A percentile compares a stretch with the other conserved stretches of the same genome.
Evolutionary conservation across 192 early-diverging fungal species (phyloP).

Genomic region (Umbelopsis sp.): DNA sequence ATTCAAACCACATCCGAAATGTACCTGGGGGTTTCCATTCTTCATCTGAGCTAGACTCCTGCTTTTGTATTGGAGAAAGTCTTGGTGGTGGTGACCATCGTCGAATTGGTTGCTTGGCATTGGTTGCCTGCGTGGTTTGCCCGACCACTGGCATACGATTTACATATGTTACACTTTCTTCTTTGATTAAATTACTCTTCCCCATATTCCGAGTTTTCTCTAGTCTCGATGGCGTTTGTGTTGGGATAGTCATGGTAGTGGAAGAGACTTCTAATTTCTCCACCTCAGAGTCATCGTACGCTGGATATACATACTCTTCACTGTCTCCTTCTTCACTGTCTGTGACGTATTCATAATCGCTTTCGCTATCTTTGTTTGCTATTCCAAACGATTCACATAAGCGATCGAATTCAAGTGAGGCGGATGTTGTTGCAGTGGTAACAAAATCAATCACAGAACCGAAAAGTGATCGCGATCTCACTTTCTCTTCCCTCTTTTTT

Average conservation of each 20-base stretch:
- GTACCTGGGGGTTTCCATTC: conserved; percentile 18
- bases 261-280: neutral
- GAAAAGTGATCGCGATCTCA: neutral
- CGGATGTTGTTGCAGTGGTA: conserved; percentile 7
- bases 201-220: too few species aligned
- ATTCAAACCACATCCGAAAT: neutral
- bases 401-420: conserved; percentile 7
- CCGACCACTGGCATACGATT: neutral
- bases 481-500: neutral
- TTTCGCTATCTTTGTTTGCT: conserved; percentile 5
- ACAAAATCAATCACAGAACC: conserved; percentile 11
- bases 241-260: too few species aligned
- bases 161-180: too few species aligned
- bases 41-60: conserved; percentile 5
- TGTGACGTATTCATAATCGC: conserved; percentile 14
- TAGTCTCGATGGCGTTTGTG: too few species aligned
- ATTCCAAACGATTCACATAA: conserved; percentile 15
- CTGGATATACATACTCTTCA: neutral
- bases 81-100: neutral
- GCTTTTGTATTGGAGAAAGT: neutral
- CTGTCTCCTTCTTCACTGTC: neutral
- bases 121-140: neutral
- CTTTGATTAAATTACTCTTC: too few species aligned
- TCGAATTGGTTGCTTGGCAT: neutral
- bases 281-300: neutral